Evolutionary conservation across 106 monocot genomes (phyloP), one percentile per base, ranked within the genome.

Genomic region (Allium fistulosum): DNA sequence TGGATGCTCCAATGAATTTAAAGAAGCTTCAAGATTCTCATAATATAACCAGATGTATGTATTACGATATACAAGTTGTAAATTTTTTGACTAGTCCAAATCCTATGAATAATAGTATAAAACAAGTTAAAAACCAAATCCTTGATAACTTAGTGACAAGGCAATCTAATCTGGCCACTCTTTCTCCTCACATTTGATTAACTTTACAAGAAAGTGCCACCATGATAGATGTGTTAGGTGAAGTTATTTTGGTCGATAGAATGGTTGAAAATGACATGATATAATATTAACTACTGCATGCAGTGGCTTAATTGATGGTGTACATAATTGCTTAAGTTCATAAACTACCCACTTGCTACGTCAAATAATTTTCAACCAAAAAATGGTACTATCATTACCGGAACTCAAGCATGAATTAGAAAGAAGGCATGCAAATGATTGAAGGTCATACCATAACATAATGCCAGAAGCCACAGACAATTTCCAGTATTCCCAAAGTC

Each of bases 391-490:
- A 17, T 59, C 22, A 22, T 22, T 22, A 22, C 22, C 22, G 22
- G 22, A 22, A 22, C 22, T 22, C 22, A 22, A 22, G 22, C 22
- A 22, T 22, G 22, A 18, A 6, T 5, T 59, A 59, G 17, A 10
- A 22, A 5, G 17, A 17, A 22, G n/a, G 17, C 4, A 8, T 62
- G 26, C 4, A 15, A 7, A 5, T 28, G 55, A 9, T 12, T 17
- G 57, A 16, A 12, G 13, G 13, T 49, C 49, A 7, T 67, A 81
- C 76, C 80, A 72, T 49, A 76, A 14, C 81, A 81, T 77, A 17
- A 81, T 49, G 10, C 77, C 81, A 4, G 81, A 81, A 11, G 80
- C 69, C 3, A 45, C 52, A 0, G 81, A 77, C 9, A 81, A 53
- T 63, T 69, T 77, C 12, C 76, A 1, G 49, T 77, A 81, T 13